Base-by-base conservation (phyloP, 805 yeast species). In the Yarrowia phangngaensis region DNA sequence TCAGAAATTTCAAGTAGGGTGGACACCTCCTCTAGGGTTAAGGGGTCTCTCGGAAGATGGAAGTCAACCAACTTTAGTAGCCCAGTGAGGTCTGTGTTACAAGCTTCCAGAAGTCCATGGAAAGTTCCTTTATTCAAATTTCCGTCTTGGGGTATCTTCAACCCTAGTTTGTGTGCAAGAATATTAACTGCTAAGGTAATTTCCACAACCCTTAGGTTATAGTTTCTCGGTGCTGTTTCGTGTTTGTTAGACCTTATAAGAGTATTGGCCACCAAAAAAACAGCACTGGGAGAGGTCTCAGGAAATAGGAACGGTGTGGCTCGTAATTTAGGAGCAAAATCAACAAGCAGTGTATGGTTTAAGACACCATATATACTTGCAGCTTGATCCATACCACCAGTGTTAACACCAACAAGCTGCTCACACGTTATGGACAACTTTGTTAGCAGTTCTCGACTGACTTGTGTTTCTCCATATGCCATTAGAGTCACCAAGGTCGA, bases 311-410 rank as follows among this genome's bases (percentile, higher is more conserved):
- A 70, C 11, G 84, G 75, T 23, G 71, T 65, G 2, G 79, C 85
- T 26, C 60, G 65, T 36, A 82, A 67, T 53, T 68, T 61, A 2
- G 89, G 88, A 53, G 72, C 70, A 65, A 81, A 82, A 55, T 74
- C 75, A 14, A 82, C 76, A 55, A 73, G 71, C 49, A 81, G 63
- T 1, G 81, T 82, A 54, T 81, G 76, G 52, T 70, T 71, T 31
- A 63, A 65, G 57, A 73, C 77, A 15, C 88, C 87, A 55, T 74
- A 80, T 17, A 82, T 71, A 0, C 83, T 76, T 3, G 87, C 88
- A 40, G 82, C 73, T 64, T 82, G 88, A 60, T 82, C 88, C 83
- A 82, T 76, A 29, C 88, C 87, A n/a, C 88, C 89, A 26, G 81
- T 78, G 60, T 79, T 81, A 46, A 82, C 83, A 26, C 88, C 88